phyloP scores from a whole-genome alignment of 805 yeast species.

The Saccharomyces mikatae region DNA sequence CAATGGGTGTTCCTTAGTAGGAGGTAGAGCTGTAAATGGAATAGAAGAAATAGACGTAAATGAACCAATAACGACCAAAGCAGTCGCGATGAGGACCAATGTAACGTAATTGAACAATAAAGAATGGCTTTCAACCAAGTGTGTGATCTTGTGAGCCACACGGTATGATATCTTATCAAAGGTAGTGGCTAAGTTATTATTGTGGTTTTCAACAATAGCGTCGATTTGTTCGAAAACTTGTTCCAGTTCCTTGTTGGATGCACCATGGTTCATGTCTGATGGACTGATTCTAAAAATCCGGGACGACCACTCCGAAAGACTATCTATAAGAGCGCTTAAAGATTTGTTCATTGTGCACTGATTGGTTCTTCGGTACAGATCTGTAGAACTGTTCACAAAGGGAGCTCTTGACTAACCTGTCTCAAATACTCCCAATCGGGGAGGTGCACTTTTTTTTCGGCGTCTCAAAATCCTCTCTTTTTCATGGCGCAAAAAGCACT shows the following conservation, averaged over 20 bases:
- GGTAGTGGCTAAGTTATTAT: slow-evolving; percentile 1
- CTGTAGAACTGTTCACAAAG: neutral
- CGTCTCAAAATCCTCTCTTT: neutral
- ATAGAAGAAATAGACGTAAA: slow-evolving; percentile 29
- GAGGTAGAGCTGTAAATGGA: slow-evolving; percentile 27
- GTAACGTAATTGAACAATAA: slow-evolving; percentile 2
- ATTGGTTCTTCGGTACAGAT: neutral
- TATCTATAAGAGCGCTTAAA: neutral
- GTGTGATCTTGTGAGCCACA: slow-evolving; percentile 6
- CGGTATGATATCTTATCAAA: slow-evolving; percentile 3
- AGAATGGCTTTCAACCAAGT: slow-evolving; percentile 2
- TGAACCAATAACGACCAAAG: slow-evolving; percentile 30
- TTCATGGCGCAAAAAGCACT: neutral
- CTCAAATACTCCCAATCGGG: neutral
- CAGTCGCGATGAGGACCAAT: slow-evolving; percentile 17
- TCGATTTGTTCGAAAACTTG: slow-evolving; percentile 6
- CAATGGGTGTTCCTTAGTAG: slow-evolving; percentile 32
- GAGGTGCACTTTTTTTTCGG: neutral
- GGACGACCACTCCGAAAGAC: slow-evolving; percentile 1
- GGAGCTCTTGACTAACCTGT: neutral
- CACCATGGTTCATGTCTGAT: neutral
- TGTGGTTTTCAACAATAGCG: slow-evolving; percentile 1
- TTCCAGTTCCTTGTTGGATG: slow-evolving; percentile 4
- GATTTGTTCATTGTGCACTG: neutral
- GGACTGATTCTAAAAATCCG: slow-evolving; percentile 1